Percentiles rank a stretch among this genome's conserved stretches.
Evolutionary conservation across 1,284 basidiomycete species (phyloP).

Genomic region (Trametes versicolor): DNA sequence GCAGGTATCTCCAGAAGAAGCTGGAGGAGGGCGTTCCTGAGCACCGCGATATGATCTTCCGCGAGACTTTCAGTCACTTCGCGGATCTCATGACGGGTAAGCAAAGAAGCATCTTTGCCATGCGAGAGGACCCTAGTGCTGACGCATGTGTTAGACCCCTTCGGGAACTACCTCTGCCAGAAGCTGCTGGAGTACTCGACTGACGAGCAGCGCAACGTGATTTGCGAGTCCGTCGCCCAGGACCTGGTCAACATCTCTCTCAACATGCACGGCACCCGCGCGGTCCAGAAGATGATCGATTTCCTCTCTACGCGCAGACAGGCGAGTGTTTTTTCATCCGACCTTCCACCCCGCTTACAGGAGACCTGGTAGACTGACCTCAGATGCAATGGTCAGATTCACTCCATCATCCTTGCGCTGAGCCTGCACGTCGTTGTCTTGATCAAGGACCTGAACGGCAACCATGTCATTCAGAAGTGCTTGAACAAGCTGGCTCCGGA

Average conservation of each 20-base stretch:
- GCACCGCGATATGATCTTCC: conserved; percentile 99
- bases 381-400: conserved; percentile 90
- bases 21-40: conserved; percentile 95
- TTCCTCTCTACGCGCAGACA: conserved; percentile 96
- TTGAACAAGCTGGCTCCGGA: conserved; percentile 97
- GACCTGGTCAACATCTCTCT: conserved; percentile 98
- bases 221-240: conserved; percentile 97
- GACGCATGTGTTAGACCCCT: conserved; percentile 77
- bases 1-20: conserved; percentile 99
- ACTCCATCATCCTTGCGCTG: conserved; percentile 96
- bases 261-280: conserved; percentile 99
- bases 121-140: conserved; percentile 3
- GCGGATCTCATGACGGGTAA: conserved; percentile 97
- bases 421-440: conserved; percentile 98
- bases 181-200: conserved; percentile 98
- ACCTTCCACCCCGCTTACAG: conserved; percentile 49
- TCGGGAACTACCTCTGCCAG: conserved; percentile 99
- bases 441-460: conserved; percentile 99
- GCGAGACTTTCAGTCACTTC: conserved; percentile 98
- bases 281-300: conserved; percentile 99
- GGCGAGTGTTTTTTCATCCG: conserved; percentile 61
- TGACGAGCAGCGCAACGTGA: conserved; percentile 96
- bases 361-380: conserved; percentile 72
- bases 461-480: conserved; percentile 99
- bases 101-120: conserved; percentile 30